A percentile compares a stretch with the other conserved stretches of the same genome.
Evolutionary conservation across 352 stramenopile species (phyloP).

Genomic region (Pythium grandisporangium): DNA sequence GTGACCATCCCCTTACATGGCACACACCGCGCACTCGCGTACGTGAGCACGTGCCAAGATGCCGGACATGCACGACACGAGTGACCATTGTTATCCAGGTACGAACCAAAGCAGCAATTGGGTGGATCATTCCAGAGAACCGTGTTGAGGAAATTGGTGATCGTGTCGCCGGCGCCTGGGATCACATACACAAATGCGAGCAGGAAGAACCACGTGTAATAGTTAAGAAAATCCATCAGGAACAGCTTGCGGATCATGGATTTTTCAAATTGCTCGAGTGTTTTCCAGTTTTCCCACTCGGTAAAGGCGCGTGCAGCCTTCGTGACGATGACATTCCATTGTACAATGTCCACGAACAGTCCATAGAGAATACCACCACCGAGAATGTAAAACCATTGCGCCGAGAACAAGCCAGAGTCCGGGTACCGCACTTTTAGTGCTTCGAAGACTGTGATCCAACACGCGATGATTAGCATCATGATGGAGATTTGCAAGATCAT

Average conservation of each 20-base stretch:
- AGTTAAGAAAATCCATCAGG: conserved; percentile 84
- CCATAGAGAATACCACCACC: conserved; percentile 67
- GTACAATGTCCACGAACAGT: conserved; percentile 75
- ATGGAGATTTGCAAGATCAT: conserved; percentile 78
- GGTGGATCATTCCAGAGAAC: conserved; percentile 65
- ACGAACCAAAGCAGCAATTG: conserved; percentile 79
- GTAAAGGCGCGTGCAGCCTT: conserved; percentile 60
- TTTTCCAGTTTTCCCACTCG: conserved; percentile 83
- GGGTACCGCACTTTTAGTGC: conserved; percentile 69
- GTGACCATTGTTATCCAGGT: conserved; percentile 35
- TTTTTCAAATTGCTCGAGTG: conserved; percentile 74
- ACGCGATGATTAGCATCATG: conserved; percentile 80
- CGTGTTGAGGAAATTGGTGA: conserved; percentile 74
- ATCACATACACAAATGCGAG: conserved; percentile 83
- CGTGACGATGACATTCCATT: conserved; percentile 77
- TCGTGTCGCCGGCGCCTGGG: conserved; percentile 63
- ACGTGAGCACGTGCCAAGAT: conserved; percentile 35
- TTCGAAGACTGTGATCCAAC: conserved; percentile 79
- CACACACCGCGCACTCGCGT: conserved; percentile 35
- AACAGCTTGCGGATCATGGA: conserved; percentile 74
- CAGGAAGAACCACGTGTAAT: conserved; percentile 85
- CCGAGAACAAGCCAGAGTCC: conserved; percentile 47
- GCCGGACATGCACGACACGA: conserved; percentile 48
- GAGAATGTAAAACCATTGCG: conserved; percentile 78
- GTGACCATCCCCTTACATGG: conserved; percentile 70